phyloP scores from a whole-genome alignment of 1,284 basidiomycete genomes.

The Puccinia coronata region DNA sequence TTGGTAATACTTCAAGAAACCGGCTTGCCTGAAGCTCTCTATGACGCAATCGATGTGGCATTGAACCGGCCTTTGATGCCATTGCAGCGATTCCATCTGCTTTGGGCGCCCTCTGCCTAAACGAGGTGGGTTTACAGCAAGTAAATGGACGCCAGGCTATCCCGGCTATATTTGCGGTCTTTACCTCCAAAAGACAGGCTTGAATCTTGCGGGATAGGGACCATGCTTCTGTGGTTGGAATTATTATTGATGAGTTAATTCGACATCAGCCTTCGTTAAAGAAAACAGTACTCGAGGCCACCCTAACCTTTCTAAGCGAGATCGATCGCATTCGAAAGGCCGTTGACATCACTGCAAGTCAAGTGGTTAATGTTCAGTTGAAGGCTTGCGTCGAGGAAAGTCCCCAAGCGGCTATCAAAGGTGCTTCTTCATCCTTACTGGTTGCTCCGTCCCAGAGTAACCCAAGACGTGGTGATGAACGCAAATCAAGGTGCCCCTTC shows the following conservation, averaged over 20 bases:
- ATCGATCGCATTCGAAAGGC: slow-evolving; percentile 72
- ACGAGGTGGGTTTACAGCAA: too few relatives aligned
- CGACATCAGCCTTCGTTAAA: slow-evolving; percentile 92
- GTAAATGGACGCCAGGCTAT: too few relatives aligned
- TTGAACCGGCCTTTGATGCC: too few relatives aligned
- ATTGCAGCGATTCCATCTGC: too few relatives aligned
- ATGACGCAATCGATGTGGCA: too few relatives aligned
- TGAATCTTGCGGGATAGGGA: slow-evolving; percentile 90
- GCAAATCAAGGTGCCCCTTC: background rate
- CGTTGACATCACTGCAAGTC: slow-evolving; percentile 66
- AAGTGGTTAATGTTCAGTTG: slow-evolving; percentile 60
- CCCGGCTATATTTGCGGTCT: too few relatives aligned
- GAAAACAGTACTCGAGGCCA: slow-evolving; percentile 71
- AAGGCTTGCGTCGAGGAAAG: background rate
- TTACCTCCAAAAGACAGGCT: slow-evolving; percentile 79
- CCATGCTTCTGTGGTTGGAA: slow-evolving; percentile 82
- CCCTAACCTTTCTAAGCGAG: slow-evolving; percentile 70
- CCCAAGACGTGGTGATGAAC: slow-evolving; percentile 30
- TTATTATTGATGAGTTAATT: slow-evolving; percentile 89
- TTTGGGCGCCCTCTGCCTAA: too few relatives aligned
- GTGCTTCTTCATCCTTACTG: too few relatives aligned
- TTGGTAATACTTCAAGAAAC: slow-evolving; percentile 83
- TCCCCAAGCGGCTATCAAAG: background rate
- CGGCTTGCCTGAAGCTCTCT: too few relatives aligned
- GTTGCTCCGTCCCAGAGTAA: background rate